phyloP scores from a whole-genome alignment of 169 alveolate genomes.

The Neospora caninum region DNA sequence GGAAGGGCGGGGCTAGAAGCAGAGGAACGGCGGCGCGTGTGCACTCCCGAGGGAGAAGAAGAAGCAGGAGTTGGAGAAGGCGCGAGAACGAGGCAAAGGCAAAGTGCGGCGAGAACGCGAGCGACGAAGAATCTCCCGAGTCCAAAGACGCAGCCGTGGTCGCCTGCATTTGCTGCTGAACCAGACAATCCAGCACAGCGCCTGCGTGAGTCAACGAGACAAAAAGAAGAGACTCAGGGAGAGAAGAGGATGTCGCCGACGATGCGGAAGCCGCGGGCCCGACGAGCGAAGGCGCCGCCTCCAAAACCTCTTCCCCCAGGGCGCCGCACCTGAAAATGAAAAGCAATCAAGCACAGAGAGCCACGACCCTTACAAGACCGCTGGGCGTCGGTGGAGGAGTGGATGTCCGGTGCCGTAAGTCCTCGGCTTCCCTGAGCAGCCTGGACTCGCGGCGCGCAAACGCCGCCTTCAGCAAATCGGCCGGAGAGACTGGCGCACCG shows the following conservation, averaged over 20 bases:
- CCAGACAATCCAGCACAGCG: background rate
- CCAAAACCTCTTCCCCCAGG: background rate
- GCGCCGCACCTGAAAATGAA: background rate
- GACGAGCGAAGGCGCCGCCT: background rate
- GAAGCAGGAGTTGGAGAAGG: background rate
- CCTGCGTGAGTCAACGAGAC: background rate
- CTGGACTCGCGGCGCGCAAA: no score
- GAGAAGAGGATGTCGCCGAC: background rate
- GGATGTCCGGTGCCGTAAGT: no score
- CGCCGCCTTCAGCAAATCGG: no score
- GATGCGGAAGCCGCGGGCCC: background rate
- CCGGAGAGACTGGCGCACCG: no score
- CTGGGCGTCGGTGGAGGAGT: no score
- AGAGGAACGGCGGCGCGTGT: background rate
- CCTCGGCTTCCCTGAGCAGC: no score
- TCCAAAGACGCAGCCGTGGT: background rate
- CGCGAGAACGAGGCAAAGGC: background rate
- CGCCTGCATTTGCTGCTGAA: background rate
- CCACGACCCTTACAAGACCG: no score
- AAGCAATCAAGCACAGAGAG: no score
- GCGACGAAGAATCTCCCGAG: background rate
- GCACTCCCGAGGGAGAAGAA: background rate
- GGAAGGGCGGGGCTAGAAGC: background rate
- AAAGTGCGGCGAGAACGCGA: background rate
- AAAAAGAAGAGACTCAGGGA: background rate